Conservation (phyloP, 805 yeast genomes). For the Barnettozyma botsteinii region DNA sequence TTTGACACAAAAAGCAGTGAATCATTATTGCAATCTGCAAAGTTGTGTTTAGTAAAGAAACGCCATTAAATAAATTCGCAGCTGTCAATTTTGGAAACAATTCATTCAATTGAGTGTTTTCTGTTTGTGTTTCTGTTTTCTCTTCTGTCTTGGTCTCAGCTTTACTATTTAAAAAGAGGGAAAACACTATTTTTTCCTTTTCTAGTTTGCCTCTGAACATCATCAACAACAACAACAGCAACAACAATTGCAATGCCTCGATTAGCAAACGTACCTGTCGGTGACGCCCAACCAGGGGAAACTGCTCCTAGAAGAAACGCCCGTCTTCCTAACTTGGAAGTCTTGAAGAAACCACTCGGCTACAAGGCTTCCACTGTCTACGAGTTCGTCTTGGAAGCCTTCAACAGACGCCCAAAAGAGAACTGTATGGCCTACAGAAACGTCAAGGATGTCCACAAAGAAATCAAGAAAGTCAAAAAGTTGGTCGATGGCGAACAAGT, state of each 20-base stretch:
- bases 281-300: constrained; percentile 67
- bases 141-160: no score
- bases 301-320: constrained; percentile 76
- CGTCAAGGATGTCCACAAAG: constrained; percentile 65
- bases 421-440: constrained; percentile 76
- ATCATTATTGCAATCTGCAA: no score
- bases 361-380: constrained; percentile 62
- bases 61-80: no score
- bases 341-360: constrained; percentile 54
- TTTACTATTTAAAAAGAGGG: no score
- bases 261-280: constrained; percentile 49
- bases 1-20: no score
- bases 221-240: neutral
- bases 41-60: no score
- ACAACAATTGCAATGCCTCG: constrained; percentile 12
- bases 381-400: constrained; percentile 62
- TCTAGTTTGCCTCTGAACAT: no score
- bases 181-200: no score
- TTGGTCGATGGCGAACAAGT: constrained; percentile 68
- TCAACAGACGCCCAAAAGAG: constrained; percentile 46
- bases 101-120: no score
- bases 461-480: constrained; percentile 68
- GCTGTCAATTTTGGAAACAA: no score
- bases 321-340: constrained; percentile 40
- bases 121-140: no score